Base-by-base conservation (phyloP, 139 green algal species). In the Chlorella sp. region DNA sequence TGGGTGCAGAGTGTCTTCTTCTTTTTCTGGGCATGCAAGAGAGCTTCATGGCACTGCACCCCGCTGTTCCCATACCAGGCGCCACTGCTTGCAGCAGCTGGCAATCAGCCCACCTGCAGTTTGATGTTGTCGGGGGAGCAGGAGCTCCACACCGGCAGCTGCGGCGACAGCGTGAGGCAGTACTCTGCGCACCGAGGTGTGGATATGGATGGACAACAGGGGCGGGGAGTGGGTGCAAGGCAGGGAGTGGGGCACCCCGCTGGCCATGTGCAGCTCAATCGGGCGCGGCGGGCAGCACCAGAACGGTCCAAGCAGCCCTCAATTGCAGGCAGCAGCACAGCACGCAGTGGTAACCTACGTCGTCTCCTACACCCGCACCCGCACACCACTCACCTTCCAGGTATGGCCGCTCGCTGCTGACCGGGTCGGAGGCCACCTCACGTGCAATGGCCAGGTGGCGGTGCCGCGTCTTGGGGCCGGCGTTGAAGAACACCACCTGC, bases 401-500 rank as follows among this genome's bases (percentile, higher is more conserved):
- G 63, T 91, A 91, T 11, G 56, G 69, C 76, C 78, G 70, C 44
- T 91, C 83, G 51, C 60, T 78, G 72, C 57, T 51, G 28, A 81
- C 55, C 20, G 85, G 85, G 21, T 89, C 85, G 1, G 71, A 21
- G 1, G 78, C 85, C 62, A 87, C 80, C 41, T 81, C 55, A 0
- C 81, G 72, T 15, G 41, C 41, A 4, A 85, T 41, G n/a, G 32
- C 32, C 73, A 84, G 84, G 20, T 38, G 80, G 39, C 68, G 60
- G 70, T 89, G 56, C 51, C 82, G 67, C 7, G 83, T 21, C 32
- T 89, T 74, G 20, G 63, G 60, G 21, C 69, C 34, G 0, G 62
- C 89, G 63, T 93, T 90, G 86, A 95, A 94, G 70, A 95, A 91
- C 5, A 94, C 92, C 21, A 92, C 51, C 51, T 60, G 51, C 51